These are phyloP conservation scores for Penicillium lividum DNA, from an alignment of 495 filamentous ascomycete species.

Conservation along the genomic window DNA sequence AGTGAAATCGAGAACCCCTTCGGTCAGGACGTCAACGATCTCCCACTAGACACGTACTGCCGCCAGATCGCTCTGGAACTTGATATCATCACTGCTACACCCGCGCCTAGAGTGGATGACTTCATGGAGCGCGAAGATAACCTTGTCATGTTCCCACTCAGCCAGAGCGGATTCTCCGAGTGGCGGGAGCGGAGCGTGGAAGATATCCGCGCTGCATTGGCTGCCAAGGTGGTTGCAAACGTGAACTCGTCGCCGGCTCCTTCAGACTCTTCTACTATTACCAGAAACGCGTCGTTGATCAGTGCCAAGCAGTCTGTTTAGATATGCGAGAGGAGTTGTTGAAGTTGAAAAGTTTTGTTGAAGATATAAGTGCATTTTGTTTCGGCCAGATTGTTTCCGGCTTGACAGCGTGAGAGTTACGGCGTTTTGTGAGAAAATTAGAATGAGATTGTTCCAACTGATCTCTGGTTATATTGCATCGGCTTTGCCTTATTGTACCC, in stretches of 20 bases:
- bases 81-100: slow-evolving; percentile 65
- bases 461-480: neutral
- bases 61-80: slow-evolving; percentile 69
- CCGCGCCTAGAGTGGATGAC: slow-evolving; percentile 55
- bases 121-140: slow-evolving; percentile 62
- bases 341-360: neutral
- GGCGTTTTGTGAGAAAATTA: slow-evolving; percentile 21
- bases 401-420: slow-evolving; percentile 34
- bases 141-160: slow-evolving; percentile 68
- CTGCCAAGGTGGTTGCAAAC: slow-evolving; percentile 41
- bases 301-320: slow-evolving; percentile 31
- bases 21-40: slow-evolving; percentile 83
- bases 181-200: slow-evolving; percentile 64
- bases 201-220: slow-evolving; percentile 59
- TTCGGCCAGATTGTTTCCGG: slow-evolving; percentile 24
- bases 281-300: slow-evolving; percentile 11
- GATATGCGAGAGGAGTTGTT: neutral
- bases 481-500: neutral
- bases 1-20: slow-evolving; percentile 90
- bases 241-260: slow-evolving; percentile 16
- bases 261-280: slow-evolving; percentile 32
- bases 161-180: slow-evolving; percentile 52
- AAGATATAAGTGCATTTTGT: slow-evolving; percentile 12
- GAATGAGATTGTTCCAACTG: neutral
- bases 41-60: slow-evolving; percentile 79